Base-by-base conservation (phyloP, 257 asterid species). In the Ilex asprella region DNA sequence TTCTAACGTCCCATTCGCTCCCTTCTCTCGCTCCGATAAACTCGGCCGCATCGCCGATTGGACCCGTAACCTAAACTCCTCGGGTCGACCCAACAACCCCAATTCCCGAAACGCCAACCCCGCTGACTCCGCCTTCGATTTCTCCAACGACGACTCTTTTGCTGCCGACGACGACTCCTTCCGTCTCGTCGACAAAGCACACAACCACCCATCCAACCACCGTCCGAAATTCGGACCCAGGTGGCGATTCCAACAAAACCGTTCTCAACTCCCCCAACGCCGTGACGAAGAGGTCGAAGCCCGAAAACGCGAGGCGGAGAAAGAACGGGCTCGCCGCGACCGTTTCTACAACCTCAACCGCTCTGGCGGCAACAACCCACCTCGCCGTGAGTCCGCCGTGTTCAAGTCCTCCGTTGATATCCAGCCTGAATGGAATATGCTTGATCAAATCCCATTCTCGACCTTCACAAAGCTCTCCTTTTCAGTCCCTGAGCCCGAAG, bases 361-460 rank as follows among this genome's bases (percentile, higher is more conserved):
- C 9, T 80, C 11, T n/a, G 30, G 57, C 3, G 27, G 30, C 30
- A 14, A 14, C 11, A 53, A n/a, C 92, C 0, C 83, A 82, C 86
- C 73, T 68, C 87, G 99, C 43, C 84, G 99, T 0, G 99, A 93
- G 55, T 81, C 90, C 2, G 67, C 97, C 0, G 97, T 84, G 39
- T 87, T 87, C 68, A 93, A 93, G 71, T 87, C 96, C 0, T 85
- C 95, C 0, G 99, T 93, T 2, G 99, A 93, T 72, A 93, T 93
- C 68, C 99, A 89, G 70, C 99, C 99, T 0, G 99, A 93, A 51
- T 93, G 99, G 99, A 93, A 89, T 15, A 93, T 93, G 99, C 83
- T 93, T 0, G 99, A 93, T 58, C 99, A 93, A 70, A 89, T 93
- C 49, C 99, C 99, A 0, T 93, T 93, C 82, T 89, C 99, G 7